Base-by-base conservation (phyloP, 2,329 filamentous ascomycete genomes). In the Endothia cerciana region DNA sequence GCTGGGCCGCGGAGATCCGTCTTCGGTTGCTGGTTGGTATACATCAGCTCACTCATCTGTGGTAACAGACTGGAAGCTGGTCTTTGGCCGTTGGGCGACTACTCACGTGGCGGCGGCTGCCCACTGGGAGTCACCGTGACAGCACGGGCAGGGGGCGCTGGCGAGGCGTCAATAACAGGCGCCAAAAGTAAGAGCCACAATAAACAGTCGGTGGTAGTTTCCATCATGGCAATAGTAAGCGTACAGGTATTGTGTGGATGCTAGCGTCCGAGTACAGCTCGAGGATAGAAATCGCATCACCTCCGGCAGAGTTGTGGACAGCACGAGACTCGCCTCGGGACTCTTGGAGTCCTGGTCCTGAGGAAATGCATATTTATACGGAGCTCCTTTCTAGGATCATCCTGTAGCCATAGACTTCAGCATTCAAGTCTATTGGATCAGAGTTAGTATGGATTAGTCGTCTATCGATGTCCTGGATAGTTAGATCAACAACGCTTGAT, bases 31-130 rank as follows among this genome's bases (percentile, higher is more conserved):
- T 57, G 53, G 3, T n/a, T 15, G 10, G 4, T 4, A 22, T 4
- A 3, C 38, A 11, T 63, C 13, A 63, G 45, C n/a, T 17, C 4
- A 33, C 28, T 38, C n/a, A n/a, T n/a, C n/a, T n/a, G n/a, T n/a
- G n/a, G n/a, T n/a, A n/a, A n/a, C n/a, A n/a, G n/a, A n/a, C n/a
- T n/a, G n/a, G 17, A 8, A 19, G 2, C 10, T 36, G 33, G 5
- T 36, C 33, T 36, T 36, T 5, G 33, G 5, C 10, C 10, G 33
- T 36, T 36, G 33, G 33, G 33, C 33, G 10, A 36, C 41, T 43
- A 56, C 61, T 57, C 10, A 63, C 61, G 51, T 47, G 61, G 61
- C 5, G 60, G 60, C 36, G 8, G 15, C 4, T 3, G 1, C 13
- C 25, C 17, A 38, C n/a, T 25, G n/a, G 55, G 4, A 41, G 36